phyloP scores from a whole-genome alignment of 2,329 filamentous ascomycete genomes.

The Neofusicoccum cordaticola region DNA sequence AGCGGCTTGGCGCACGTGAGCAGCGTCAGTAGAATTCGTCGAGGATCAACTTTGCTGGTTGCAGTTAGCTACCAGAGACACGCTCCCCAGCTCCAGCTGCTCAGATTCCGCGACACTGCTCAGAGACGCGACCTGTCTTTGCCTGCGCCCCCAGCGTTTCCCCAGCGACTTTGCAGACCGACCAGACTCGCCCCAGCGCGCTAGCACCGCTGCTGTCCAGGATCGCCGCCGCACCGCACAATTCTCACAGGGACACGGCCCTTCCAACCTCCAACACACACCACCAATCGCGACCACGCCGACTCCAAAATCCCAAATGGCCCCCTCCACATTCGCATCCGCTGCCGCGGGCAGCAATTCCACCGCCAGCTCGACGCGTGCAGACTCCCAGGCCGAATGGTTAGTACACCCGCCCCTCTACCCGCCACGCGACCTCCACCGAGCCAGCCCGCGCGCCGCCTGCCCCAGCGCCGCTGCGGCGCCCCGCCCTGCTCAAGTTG shows the following conservation, averaged over 20 bases:
- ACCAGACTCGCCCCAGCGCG: neutral
- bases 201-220: constrained; percentile 10
- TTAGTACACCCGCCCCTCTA: constrained; percentile 31
- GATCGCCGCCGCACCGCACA: constrained; percentile 15
- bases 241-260: constrained; percentile 14
- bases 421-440: constrained; percentile 18
- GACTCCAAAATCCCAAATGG: constrained; percentile 32
- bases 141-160: constrained; percentile 5
- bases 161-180: neutral
- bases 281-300: constrained; percentile 9
- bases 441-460: constrained; percentile 13
- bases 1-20: constrained; percentile 14
- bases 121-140: neutral
- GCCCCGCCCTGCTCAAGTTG: neutral
- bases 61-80: constrained; percentile 4
- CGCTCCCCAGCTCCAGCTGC: neutral
- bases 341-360: constrained; percentile 45
- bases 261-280: constrained; percentile 7
- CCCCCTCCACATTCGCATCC: constrained; percentile 50
- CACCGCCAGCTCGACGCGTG: constrained; percentile 38
- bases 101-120: neutral
- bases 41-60: constrained; percentile 16
- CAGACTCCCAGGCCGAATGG: constrained; percentile 46
- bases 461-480: neutral
- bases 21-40: constrained; percentile 15